Evolutionary conservation across 164 flowering plant genomes (phyloP), one percentile per base, ranked within the genome.

Genomic region (Sextonia rubra): DNA sequence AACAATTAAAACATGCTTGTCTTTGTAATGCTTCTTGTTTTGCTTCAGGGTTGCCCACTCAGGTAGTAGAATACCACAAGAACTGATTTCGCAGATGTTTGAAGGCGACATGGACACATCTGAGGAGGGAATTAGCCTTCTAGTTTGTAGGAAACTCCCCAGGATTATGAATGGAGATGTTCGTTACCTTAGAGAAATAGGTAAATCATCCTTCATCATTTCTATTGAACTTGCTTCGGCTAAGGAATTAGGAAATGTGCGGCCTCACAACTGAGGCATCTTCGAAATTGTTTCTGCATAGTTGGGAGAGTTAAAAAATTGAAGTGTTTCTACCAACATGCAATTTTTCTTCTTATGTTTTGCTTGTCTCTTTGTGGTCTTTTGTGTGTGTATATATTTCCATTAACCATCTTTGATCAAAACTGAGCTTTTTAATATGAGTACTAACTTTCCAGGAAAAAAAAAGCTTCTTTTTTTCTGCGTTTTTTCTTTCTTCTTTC

Each of bases 91-190:
- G n/a, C n/a, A n/a, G n/a, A n/a, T n/a, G n/a, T n/a, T n/a, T n/a
- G n/a, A n/a, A n/a, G n/a, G n/a, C n/a, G n/a, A n/a, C n/a, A n/a
- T n/a, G n/a, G n/a, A n/a, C n/a, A n/a, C n/a, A n/a, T n/a, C n/a
- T n/a, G n/a, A n/a, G n/a, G n/a, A n/a, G n/a, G n/a, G 97, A 3
- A 79, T 89, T 24, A 85, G 98, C 80, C 80, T 95, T 56, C 79
- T 88, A 2, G 77, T 93, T 49, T 84, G 96, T 84, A 79, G 94
- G 70, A 95, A 91, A 72, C 76, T 95, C n/a, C n/a, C n/a, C 69
- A 93, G 79, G 84, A 86, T 93, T 48, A 95, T 95, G 99, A 91
- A 91, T 67, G 98, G 99, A 18, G 96, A 95, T 49, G 89, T 95
- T n/a, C 91, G 80, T 66, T 92, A 91, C 77, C 82, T 93, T 24